Base-by-base conservation (phyloP, 495 filamentous ascomycete genomes). In the Aspergillus haitiensis region DNA sequence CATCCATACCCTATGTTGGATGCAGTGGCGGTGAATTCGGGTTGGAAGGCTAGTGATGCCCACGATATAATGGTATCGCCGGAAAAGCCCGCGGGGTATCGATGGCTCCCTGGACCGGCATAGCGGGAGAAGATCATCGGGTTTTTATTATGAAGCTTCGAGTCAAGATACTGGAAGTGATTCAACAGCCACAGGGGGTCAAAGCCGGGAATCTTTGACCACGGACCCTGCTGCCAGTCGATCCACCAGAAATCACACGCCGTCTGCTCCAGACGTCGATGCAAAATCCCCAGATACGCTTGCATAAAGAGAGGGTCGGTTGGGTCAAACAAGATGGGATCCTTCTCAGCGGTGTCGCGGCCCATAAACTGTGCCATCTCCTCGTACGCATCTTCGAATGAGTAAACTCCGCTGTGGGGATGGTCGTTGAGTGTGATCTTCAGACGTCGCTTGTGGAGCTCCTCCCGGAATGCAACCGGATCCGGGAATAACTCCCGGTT, bases 1-100 rank as follows among this genome's bases (percentile, higher is more conserved):
- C 83, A 86, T 8, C 83, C 83, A 57, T 81, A 86, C 4, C 84
- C 84, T 57, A 86, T 85, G 69, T 86, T 86, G 12, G 81, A 84
- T 0, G 84, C 80, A 0, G 82, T 84, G 6, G 81, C 79, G 0
- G 84, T 86, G 65, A 86, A 86, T 58, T 86, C 84, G 31, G 84
- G 81, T 63, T 86, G 83, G 65, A 85, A 86, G 3, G 78, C 59
- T 3, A 86, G 75, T 0, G 81, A 83, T 0, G 67, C 76, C 84
- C 84, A 86, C 3, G 79, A 80, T 37, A 82, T 78, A 12, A 79
- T 58, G 0, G 78, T 80, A 58, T 86, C 84, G 2, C 84, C 84
- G 3, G 83, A 86, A 61, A 86, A 86, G 8, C 84, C 84, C 42
- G 85, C 74, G 11, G 83, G 84, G 60, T 86, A 86, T 5, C 83